Percentiles rank a stretch among this genome's conserved stretches.
These are phyloP conservation scores for Hymenoscyphus scutula DNA, from an alignment of 2,329 filamentous ascomycete species.

Conservation along the genomic window DNA sequence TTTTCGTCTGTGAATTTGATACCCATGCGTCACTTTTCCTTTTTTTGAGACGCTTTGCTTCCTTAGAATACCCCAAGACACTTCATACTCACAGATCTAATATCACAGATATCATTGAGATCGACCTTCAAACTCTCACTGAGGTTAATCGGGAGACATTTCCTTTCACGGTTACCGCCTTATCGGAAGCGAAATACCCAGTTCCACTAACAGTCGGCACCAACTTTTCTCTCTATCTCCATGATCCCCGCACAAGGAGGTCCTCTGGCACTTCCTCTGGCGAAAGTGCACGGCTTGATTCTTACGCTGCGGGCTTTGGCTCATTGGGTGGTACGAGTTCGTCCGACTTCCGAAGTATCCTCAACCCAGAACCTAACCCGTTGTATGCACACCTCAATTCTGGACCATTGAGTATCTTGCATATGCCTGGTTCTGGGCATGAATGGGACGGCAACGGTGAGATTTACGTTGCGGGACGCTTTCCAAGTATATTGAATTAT, in stretches of 20 bases:
- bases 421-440: slow-evolving; percentile 58
- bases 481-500: slow-evolving; percentile 85
- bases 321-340: slow-evolving; percentile 21
- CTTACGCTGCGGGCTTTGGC: slow-evolving; percentile 30
- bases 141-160: slow-evolving; percentile 69
- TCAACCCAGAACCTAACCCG: slow-evolving; percentile 49
- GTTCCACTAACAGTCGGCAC: slow-evolving; percentile 83
- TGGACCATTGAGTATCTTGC: slow-evolving; percentile 78
- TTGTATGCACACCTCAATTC: slow-evolving; percentile 73
- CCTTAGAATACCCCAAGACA: not conserved
- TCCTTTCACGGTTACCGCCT: slow-evolving; percentile 77
- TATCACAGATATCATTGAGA: slow-evolving; percentile 63
- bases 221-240: slow-evolving; percentile 74
- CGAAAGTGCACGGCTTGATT: slow-evolving; percentile 27
- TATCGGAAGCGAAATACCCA: slow-evolving; percentile 66
- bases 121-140: slow-evolving; percentile 73
- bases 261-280: slow-evolving; percentile 24
- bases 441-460: slow-evolving; percentile 54
- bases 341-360: slow-evolving; percentile 28
- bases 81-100: not conserved
- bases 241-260: slow-evolving; percentile 63
- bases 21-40: not conserved
- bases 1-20: not conserved
- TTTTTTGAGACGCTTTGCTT: too few species aligned
- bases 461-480: slow-evolving; percentile 86